Evolutionary conservation across 2,329 filamentous ascomycete species (phyloP).

Genomic region (Xylaria arbuscula): DNA sequence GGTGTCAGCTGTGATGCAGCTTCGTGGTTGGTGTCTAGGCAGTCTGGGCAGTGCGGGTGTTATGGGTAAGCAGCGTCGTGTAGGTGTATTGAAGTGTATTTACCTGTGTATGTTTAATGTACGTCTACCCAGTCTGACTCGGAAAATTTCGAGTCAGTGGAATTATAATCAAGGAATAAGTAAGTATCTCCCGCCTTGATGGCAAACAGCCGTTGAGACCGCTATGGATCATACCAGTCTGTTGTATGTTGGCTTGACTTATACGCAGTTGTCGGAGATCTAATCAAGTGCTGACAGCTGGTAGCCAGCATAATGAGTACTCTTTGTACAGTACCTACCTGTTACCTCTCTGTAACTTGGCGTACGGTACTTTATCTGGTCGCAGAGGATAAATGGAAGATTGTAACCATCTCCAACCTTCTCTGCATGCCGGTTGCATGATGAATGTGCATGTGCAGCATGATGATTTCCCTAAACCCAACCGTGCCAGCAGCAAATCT

Average conservation of each 20-base stretch:
- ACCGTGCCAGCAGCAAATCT: constrained; percentile 4
- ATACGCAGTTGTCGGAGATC: constrained; percentile 23
- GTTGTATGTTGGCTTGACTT: constrained; percentile 14
- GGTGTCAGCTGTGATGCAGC: background rate
- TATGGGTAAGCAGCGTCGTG: background rate
- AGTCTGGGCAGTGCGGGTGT: background rate
- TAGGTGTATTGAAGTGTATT: too few species aligned
- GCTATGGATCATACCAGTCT: background rate
- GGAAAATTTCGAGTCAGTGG: too few species aligned
- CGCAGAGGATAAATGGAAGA: constrained; percentile 31
- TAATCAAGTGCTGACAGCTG: constrained; percentile 7
- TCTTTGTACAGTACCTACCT: background rate
- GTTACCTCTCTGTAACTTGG: background rate
- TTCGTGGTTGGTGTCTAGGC: background rate
- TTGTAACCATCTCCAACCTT: constrained; percentile 31
- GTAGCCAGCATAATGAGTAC: background rate
- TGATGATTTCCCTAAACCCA: constrained; percentile 14
- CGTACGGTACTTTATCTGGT: background rate
- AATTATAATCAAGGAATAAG: too few species aligned
- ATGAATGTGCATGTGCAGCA: constrained; percentile 1
- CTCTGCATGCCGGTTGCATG: constrained; percentile 18
- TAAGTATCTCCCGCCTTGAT: background rate
- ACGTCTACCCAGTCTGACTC: too few species aligned
- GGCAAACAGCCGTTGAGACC: background rate
- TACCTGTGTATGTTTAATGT: too few species aligned